phyloP scores from a whole-genome alignment of 169 alveolate genomes.

The Plasmodium malariae region DNA sequence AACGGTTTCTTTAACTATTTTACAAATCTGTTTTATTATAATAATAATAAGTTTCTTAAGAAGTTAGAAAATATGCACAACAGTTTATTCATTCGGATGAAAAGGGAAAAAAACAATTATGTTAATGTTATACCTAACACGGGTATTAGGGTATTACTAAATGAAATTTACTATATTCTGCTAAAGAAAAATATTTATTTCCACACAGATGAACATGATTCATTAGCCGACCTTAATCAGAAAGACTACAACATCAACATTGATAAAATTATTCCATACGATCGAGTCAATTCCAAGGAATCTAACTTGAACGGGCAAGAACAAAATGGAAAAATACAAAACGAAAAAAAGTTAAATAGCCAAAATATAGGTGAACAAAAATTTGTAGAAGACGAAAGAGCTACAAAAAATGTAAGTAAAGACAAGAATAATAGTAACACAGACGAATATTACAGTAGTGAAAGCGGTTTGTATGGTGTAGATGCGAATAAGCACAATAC shows the following conservation, averaged over 20 bases:
- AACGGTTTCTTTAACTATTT: conserved; percentile 67
- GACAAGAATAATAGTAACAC: no score
- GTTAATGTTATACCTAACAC: conserved; percentile 75
- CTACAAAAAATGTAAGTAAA: no score
- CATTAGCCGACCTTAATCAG: background rate
- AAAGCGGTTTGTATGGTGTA: no score
- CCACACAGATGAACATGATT: conserved; percentile 42
- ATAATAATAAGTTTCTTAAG: conserved; percentile 58
- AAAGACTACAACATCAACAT: conserved; percentile 57
- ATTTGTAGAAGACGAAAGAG: no score
- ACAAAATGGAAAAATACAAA: background rate
- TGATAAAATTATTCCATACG: conserved; percentile 43
- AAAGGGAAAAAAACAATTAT: conserved; percentile 54
- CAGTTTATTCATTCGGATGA: conserved; percentile 32
- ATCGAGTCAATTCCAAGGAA: background rate
- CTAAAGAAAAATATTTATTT: conserved; percentile 71
- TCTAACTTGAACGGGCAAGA: no score
- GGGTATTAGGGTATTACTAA: conserved; percentile 70
- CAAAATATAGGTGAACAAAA: no score
- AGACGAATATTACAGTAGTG: no score
- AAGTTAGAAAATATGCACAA: conserved; percentile 60
- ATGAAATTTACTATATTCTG: conserved; percentile 72
- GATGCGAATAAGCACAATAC: no score
- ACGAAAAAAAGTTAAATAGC: no score
- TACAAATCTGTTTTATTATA: conserved; percentile 45